Base-by-base conservation (phyloP, 768 basidiomycete species). In the Lyophyllum semitale region DNA sequence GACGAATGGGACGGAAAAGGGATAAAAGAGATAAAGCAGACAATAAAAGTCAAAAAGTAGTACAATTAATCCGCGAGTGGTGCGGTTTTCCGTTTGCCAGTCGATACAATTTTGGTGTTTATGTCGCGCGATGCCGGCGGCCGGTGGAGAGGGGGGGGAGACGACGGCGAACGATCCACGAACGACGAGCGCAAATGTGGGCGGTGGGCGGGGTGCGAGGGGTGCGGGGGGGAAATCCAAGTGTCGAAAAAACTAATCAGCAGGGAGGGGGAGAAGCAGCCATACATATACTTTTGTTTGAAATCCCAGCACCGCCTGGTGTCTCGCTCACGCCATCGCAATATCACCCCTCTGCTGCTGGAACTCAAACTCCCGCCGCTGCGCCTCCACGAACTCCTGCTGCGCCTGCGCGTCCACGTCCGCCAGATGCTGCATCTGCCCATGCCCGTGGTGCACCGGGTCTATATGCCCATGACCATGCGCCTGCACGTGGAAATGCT, bases 321-420 rank as follows among this genome's bases (percentile, higher is more conserved):
- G 13, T 30, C 8, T 4, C 32, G 0, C 43, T 51, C 38, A 54
- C 8, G 47, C 38, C 48, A 52, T 57, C 12, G 51, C 41, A 11
- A 57, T 48, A 49, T 54, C 58, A 0, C 33, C 40, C 46, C 18
- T 29, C 33, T 54, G 53, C 45, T 50, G 45, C 15, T 59, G 58
- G 1, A 55, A 45, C 51, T 62, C 60, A 30, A 54, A 59, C 53
- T 61, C 59, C 32, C 59, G 32, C 57, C 57, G 32, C 55, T 62
- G 62, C 48, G 59, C 58, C 45, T 66, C 62, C 12, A 62, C 60
- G 48, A 63, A 66, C 46, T 66, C 64, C 29, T 57, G 54, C 44
- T 66, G 64, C 8, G 59, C 60, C 48, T 60, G 58, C 18, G 51
- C 59, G 18, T 63, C 62, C n/a, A 53, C 59, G 2, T 56, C 53